Evolutionary conservation across 2,329 filamentous ascomycete species (phyloP), one percentile per base, ranked within the genome.

Genomic region (Sporothrix schenckii): DNA sequence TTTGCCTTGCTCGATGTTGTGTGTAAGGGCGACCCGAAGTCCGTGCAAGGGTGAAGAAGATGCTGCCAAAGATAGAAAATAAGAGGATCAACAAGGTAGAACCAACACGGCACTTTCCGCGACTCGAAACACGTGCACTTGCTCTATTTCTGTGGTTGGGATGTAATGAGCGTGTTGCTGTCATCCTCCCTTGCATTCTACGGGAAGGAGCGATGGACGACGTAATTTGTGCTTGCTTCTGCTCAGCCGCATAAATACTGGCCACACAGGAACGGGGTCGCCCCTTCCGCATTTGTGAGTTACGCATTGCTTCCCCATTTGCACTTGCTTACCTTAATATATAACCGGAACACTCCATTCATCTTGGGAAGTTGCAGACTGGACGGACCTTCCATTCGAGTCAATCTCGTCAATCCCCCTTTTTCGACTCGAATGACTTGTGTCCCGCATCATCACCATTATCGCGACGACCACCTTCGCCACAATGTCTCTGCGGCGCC

Each of bases 281-380:
- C 7, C n/a, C 56, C 56, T 61, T 61, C 56, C 56, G 56, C 14
- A 44, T 61, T 41, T 44, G 56, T 10, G 56, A 3, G 3, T 10
- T 21, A 9, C 34, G 30, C 56, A 24, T 41, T 24, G 56, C 19
- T 24, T 41, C n/a, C n/a, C 56, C 19, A 61, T n/a, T 10, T 19
- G 56, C 56, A 34, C 56, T 4, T 61, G 34, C 56, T n/a, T 21
- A 41, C 34, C 39, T 41, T 39, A 14, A 44, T 24, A 61, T 14
- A 61, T 61, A 61, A 14, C 56, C 56, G 56, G 56, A 61, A n/a
- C 19, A 44, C 19, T 14, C 56, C 21, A 61, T 24, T 6, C 24
- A 11, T 14, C 19, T 44, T 14, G 34, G 16, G 30, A 19, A 27
- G 34, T 7, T 9, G 34, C 34, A 6, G 34, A 16, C 13, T 16